A percentile compares a stretch with the other conserved stretches of the same genome.
Evolutionary conservation across 1,139 yeast genomes (phyloP).

Genomic region (Hyphopichia burtonii): DNA sequence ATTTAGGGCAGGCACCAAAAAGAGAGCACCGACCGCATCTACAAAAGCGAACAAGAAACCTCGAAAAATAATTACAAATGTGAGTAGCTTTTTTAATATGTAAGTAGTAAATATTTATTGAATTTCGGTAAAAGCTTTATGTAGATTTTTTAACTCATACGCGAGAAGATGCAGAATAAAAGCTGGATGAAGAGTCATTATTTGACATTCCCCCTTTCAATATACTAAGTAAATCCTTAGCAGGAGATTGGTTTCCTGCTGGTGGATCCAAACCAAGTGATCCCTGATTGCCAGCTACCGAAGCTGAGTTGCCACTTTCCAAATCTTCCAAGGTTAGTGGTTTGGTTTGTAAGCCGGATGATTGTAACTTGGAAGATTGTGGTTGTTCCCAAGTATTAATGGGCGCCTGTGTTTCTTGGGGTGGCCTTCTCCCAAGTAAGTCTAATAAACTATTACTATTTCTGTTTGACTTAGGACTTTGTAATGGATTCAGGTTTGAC

Average conservation of each 20-base stretch:
- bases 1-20: conserved; percentile 1
- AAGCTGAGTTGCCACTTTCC: not conserved
- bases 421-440: conserved; percentile 13
- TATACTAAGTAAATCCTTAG: conserved; percentile 12
- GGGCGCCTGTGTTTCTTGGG: conserved; percentile 7
- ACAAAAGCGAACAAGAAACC: conserved; percentile 1
- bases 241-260: conserved; percentile 8
- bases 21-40: not conserved
- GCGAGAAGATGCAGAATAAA: conserved; percentile 5
- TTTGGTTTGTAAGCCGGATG: conserved; percentile 1
- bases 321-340: conserved; percentile 8
- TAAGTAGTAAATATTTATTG: conserved; percentile 1
- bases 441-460: conserved; percentile 14
- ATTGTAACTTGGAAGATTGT: not conserved
- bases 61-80: conserved; percentile 9
- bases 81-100: conserved; percentile 14
- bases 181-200: conserved; percentile 3
- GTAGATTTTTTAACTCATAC: not conserved
- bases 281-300: too few relatives aligned
- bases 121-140: not conserved
- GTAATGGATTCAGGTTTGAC: not conserved
- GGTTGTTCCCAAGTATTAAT: not conserved
- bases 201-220: conserved; percentile 11
- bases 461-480: not conserved
- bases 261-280: not conserved